Conservation (phyloP, 345 rosid species). For the Odontarrhena argentea region DNA sequence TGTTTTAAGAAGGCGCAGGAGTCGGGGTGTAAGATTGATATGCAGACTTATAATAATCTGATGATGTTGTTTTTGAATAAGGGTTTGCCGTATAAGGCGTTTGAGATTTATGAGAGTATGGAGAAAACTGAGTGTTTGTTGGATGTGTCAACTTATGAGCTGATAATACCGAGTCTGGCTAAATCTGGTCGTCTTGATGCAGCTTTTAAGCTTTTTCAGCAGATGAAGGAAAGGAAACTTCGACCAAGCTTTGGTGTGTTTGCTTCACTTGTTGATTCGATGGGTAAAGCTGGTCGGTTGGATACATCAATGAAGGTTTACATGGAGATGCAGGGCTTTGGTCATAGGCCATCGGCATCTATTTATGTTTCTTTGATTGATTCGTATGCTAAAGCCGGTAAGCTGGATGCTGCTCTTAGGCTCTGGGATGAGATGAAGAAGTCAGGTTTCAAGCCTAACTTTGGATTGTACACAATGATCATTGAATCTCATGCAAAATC, state of each 20-base stretch:
- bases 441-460: constrained; percentile 85
- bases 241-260: constrained; percentile 66
- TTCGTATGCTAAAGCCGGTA: constrained; percentile 89
- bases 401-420: constrained; percentile 76
- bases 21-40: constrained; percentile 62
- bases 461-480: constrained; percentile 77
- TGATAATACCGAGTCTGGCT: constrained; percentile 88
- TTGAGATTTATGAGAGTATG: constrained; percentile 97
- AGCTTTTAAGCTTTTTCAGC: constrained; percentile 86
- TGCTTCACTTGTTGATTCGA: constrained; percentile 86
- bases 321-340: constrained; percentile 81
- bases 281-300: constrained; percentile 97
- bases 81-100: constrained; percentile 92
- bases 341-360: constrained; percentile 77
- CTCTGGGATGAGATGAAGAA: constrained; percentile 96
- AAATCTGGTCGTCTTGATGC: constrained; percentile 97
- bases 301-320: constrained; percentile 90
- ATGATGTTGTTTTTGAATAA: constrained; percentile 79
- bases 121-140: constrained; percentile 64
- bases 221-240: constrained; percentile 76
- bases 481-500: constrained; percentile 95
- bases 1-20: constrained; percentile 90
- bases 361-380: constrained; percentile 88
- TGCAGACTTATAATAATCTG: constrained; percentile 70
- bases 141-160: constrained; percentile 83